Evolutionary conservation across 371 early-diverging fungal genomes (phyloP).

Genomic region (Mucor saturninus): DNA sequence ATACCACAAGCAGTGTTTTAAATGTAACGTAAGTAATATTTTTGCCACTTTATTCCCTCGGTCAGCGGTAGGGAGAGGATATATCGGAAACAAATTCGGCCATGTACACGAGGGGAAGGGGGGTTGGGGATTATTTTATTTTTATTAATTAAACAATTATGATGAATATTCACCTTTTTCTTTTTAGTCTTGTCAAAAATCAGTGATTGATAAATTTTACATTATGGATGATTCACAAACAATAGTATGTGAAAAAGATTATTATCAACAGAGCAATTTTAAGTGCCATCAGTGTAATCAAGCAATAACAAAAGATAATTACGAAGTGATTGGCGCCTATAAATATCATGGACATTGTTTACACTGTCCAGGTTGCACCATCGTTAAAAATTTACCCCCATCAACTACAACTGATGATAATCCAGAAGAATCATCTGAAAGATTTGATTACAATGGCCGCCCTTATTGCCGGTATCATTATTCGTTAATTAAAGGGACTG

Average conservation of each 20-base stretch:
- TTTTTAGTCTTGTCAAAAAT: constrained; percentile 54
- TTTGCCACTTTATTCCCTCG: constrained; percentile 2
- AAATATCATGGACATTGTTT: constrained; percentile 69
- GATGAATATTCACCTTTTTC: not conserved
- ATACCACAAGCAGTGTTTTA: constrained; percentile 35
- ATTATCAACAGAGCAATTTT: constrained; percentile 59
- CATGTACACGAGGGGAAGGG: not conserved
- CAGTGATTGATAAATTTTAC: constrained; percentile 68
- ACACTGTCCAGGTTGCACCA: constrained; percentile 58
- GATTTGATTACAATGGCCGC: constrained; percentile 85
- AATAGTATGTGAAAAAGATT: constrained; percentile 67
- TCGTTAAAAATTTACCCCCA: constrained; percentile 7
- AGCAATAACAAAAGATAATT: constrained; percentile 55
- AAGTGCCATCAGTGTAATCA: constrained; percentile 64
- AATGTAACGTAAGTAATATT: constrained; percentile 29
- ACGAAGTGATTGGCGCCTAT: constrained; percentile 29
- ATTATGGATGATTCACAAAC: constrained; percentile 29
- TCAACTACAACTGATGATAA: constrained; percentile 1
- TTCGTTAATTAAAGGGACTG: constrained; percentile 78
- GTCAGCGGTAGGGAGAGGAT: not conserved
- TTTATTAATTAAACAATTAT: not conserved
- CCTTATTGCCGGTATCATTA: constrained; percentile 94
- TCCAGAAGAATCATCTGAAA: constrained; percentile 30
- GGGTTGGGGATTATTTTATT: not conserved
- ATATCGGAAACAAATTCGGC: constrained; percentile 8